Conservation (phyloP, 2,329 filamentous ascomycete genomes). For the Epichloe coenophiala region DNA sequence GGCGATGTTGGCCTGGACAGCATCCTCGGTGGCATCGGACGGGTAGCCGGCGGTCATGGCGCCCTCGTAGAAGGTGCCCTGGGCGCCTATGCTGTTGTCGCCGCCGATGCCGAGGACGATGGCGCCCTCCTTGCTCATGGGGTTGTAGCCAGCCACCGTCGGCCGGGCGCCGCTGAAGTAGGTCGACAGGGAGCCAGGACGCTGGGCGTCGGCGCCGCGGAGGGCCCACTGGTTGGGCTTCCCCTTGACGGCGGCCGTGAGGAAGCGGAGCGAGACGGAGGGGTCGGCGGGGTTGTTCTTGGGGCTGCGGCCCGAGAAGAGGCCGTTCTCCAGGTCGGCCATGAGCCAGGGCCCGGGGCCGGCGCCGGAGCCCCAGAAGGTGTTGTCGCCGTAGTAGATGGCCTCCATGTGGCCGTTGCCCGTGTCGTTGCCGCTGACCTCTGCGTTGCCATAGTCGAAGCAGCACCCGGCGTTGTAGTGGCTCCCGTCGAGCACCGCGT, state of each 20-base stretch:
- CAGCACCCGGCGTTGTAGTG: conserved; percentile 45
- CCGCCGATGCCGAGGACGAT: conserved; percentile 60
- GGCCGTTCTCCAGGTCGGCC: conserved; percentile 54
- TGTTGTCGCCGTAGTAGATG: conserved; percentile 47
- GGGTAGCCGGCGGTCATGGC: conserved; percentile 51
- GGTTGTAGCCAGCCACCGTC: conserved; percentile 29
- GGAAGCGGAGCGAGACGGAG: conserved; percentile 39
- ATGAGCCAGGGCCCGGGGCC: conserved; percentile 54
- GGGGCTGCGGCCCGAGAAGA: conserved; percentile 41
- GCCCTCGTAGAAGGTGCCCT: conserved; percentile 53
- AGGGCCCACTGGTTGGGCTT: conserved; percentile 43
- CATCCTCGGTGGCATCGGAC: conserved; percentile 41
- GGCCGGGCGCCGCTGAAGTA: conserved; percentile 46
- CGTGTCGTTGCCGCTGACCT: conserved; percentile 36
- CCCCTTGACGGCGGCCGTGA: conserved; percentile 43
- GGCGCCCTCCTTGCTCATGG: conserved; percentile 51
- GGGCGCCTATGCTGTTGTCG: conserved; percentile 45
- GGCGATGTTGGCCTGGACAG: conserved; percentile 46
- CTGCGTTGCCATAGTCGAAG: conserved; percentile 46
- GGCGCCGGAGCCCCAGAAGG: conserved; percentile 39
- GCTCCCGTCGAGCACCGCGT: conserved; percentile 44
- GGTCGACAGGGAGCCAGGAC: conserved; percentile 38
- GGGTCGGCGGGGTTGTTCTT: conserved; percentile 37
- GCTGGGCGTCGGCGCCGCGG: conserved; percentile 39
- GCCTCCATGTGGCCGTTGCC: conserved; percentile 57